Evolutionary conservation across 495 filamentous ascomycete species (phyloP).

Genomic region (Tuber aestivum): DNA sequence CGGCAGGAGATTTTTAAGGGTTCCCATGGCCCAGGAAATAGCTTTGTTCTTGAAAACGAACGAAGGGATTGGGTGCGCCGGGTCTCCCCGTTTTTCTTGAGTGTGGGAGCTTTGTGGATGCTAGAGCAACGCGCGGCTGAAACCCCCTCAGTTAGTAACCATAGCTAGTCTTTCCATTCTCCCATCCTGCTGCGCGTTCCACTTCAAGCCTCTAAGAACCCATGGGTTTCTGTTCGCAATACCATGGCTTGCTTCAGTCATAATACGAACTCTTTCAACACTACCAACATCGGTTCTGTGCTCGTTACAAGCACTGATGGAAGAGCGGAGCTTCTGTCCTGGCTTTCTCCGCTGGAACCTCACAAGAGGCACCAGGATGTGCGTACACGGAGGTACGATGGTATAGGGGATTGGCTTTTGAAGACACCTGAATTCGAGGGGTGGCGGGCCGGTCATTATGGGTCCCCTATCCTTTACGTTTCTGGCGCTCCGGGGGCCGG

Average conservation of each 20-base stretch:
- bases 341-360: not conserved
- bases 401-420: not conserved
- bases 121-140: not conserved
- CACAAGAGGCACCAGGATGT: not conserved
- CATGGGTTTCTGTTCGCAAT: not conserved
- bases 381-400: not conserved
- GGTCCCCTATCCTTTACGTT: not conserved
- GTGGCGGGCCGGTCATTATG: not conserved
- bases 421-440: not conserved
- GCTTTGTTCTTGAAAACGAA: not conserved
- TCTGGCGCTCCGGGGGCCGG: not conserved
- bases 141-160: not conserved
- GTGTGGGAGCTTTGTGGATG: not conserved
- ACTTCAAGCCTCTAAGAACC: not conserved
- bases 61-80: not conserved
- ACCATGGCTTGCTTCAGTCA: not conserved
- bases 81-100: not conserved
- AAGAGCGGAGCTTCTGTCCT: not conserved
- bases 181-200: not conserved
- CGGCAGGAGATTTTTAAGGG: too few species aligned
- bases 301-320: not conserved
- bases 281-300: not conserved
- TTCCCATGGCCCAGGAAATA: not conserved
- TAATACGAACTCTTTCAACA: conserved; percentile 2
- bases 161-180: not conserved